Conservation (phyloP, 768 basidiomycete genomes). For the Serendipita sp. region DNA sequence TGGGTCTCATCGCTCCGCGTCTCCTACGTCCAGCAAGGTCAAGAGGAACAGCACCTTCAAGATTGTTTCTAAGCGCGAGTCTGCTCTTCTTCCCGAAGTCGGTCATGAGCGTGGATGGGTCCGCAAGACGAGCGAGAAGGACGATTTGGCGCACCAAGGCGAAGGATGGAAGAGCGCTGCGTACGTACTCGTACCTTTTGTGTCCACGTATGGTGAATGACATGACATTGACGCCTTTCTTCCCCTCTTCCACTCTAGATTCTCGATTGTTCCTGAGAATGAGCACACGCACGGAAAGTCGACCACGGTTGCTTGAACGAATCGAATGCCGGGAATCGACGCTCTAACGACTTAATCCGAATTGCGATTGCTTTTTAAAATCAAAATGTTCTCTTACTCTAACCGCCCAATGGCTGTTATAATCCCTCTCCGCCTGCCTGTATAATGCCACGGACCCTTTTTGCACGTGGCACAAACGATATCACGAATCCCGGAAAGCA, state of each 20-base stretch:
- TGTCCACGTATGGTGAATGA: not conserved
- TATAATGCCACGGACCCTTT: too few species aligned
- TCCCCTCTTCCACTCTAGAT: slow-evolving; percentile 2
- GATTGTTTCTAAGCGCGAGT: slow-evolving; percentile 60
- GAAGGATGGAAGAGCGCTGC: slow-evolving; percentile 41
- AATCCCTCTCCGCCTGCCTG: too few species aligned
- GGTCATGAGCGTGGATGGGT: slow-evolving; percentile 64
- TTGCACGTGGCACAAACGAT: too few species aligned
- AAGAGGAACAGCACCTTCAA: slow-evolving; percentile 44
- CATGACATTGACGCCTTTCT: not conserved
- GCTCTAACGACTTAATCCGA: too few species aligned
- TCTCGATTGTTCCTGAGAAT: slow-evolving; percentile 12
- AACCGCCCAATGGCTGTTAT: too few species aligned
- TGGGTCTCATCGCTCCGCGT: slow-evolving; percentile 16
- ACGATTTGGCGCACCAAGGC: slow-evolving; percentile 28
- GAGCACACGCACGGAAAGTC: not conserved
- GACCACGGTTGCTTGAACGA: not conserved
- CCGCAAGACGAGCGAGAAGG: slow-evolving; percentile 34
- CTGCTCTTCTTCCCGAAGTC: slow-evolving; percentile 39
- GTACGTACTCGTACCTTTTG: slow-evolving; percentile 15
- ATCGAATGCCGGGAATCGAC: too few species aligned
- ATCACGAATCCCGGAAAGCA: too few species aligned
- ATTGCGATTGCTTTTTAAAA: too few species aligned
- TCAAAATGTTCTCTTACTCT: too few species aligned
- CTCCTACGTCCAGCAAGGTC: slow-evolving; percentile 22